phyloP scores from a whole-genome alignment of 768 basidiomycete species.

The Lactarius akahatsu region DNA sequence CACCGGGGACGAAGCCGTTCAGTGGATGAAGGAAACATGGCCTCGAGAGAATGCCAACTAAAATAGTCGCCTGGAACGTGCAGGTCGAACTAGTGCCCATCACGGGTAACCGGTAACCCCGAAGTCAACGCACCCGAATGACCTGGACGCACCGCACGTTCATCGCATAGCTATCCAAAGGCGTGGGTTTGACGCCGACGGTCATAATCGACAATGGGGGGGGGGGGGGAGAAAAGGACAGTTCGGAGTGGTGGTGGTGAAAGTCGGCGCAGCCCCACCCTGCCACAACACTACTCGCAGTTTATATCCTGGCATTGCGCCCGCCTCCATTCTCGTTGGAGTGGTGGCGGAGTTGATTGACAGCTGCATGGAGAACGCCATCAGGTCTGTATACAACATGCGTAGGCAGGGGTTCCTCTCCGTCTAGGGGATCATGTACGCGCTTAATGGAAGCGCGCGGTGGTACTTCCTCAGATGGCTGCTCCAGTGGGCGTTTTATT shows the following conservation, averaged over 20 bases:
- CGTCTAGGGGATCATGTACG: not conserved
- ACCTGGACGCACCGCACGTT: constrained; percentile 23
- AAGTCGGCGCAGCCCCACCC: not conserved
- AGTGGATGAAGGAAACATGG: no score
- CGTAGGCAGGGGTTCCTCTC: not conserved
- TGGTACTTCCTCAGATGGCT: not conserved
- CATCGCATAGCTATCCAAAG: constrained; percentile 1
- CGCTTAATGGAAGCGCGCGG: not conserved
- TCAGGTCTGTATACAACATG: not conserved
- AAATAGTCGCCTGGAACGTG: no score
- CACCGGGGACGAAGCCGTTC: no score
- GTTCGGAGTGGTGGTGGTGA: not conserved
- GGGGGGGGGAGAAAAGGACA: not conserved
- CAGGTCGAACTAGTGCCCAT: no score
- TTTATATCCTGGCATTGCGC: not conserved
- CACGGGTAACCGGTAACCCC: no score
- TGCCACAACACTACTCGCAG: no score
- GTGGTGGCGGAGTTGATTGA: not conserved
- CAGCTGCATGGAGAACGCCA: constrained; percentile 7
- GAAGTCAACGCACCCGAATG: constrained; percentile 6
- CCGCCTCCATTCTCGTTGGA: constrained; percentile 6
- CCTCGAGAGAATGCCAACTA: no score
- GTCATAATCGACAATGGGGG: constrained; percentile 1
- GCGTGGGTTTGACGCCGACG: not conserved
- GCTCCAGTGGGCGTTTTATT: not conserved